Conservation (phyloP, 2,329 filamentous ascomycete species). For the Fusarium pininemorale region DNA sequence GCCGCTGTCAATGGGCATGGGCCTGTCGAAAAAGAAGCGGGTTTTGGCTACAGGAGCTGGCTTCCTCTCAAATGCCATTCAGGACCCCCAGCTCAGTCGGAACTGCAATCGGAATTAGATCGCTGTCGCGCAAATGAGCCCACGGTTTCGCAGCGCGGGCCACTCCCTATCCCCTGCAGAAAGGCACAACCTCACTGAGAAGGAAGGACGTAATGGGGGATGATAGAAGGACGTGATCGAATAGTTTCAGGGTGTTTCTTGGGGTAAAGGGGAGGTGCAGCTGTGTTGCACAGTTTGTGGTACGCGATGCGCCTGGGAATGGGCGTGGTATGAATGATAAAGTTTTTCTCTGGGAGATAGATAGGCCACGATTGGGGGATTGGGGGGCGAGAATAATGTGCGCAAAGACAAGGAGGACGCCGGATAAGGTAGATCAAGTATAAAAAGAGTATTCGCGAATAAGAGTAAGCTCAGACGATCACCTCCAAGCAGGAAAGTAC, state of each 20-base stretch:
- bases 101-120: conserved; percentile 1
- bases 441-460: conserved; percentile 8
- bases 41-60: conserved; percentile 17
- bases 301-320: conserved; percentile 15
- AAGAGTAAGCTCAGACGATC: conserved; percentile 20
- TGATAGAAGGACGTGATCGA: background rate
- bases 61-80: conserved; percentile 23
- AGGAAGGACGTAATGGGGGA: background rate
- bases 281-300: conserved; percentile 29
- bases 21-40: conserved; percentile 33
- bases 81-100: conserved; percentile 29
- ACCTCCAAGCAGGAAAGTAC: background rate
- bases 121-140: conserved; percentile 38
- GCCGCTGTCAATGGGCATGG: conserved; percentile 24
- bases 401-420: background rate
- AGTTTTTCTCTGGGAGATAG: conserved; percentile 17
- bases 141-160: conserved; percentile 26
- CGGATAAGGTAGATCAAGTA: conserved; percentile 1
- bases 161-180: conserved; percentile 30
- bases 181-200: conserved; percentile 11
- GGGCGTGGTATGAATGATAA: conserved; percentile 16
- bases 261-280: background rate
- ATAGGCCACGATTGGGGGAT: conserved; percentile 3
- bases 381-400: background rate
- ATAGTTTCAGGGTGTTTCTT: background rate